Evolutionary conservation across 169 alveolate species (phyloP).

Genomic region (Eimeria mitis): DNA sequence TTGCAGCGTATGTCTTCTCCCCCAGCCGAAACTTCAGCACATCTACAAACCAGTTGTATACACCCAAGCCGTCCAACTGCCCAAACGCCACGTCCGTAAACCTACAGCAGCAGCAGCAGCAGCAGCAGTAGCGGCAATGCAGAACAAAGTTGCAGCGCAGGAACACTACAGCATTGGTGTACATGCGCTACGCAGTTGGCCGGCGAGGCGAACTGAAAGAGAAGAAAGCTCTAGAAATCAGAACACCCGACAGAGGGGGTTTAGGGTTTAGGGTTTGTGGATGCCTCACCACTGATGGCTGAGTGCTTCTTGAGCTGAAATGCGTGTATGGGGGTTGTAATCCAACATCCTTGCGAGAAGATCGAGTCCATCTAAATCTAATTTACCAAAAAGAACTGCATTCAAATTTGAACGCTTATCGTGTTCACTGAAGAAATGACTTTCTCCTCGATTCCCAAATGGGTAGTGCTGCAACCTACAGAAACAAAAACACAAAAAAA

Average conservation of each 20-base stretch:
- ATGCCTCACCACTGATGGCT: slow-evolving; percentile 95
- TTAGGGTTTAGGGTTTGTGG: slow-evolving; percentile 2
- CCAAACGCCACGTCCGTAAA: slow-evolving; percentile 90
- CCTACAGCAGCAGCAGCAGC: slow-evolving; percentile 61
- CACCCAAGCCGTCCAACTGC: slow-evolving; percentile 90
- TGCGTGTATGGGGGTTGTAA: slow-evolving; percentile 96
- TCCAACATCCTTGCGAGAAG: slow-evolving; percentile 94
- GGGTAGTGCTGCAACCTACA: slow-evolving; percentile 80
- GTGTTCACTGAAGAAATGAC: slow-evolving; percentile 80
- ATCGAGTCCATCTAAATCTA: slow-evolving; percentile 84
- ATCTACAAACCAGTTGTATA: slow-evolving; percentile 89
- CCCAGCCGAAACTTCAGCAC: slow-evolving; percentile 89
- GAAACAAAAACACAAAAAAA: background rate
- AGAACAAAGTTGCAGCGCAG: no score
- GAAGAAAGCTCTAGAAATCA: no score
- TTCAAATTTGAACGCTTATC: slow-evolving; percentile 73
- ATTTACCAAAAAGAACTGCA: slow-evolving; percentile 74
- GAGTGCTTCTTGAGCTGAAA: slow-evolving; percentile 97
- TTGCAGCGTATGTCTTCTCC: slow-evolving; percentile 85
- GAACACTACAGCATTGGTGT: no score
- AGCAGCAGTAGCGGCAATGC: slow-evolving; percentile 36
- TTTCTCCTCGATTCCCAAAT: slow-evolving; percentile 66
- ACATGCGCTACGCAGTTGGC: no score
- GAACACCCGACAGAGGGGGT: no score
- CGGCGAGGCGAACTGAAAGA: no score